Percentiles rank a stretch among this genome's conserved stretches.
phyloP scores from a whole-genome alignment of 495 filamentous ascomycete genomes.

The Hypoxylon subgilvum region DNA sequence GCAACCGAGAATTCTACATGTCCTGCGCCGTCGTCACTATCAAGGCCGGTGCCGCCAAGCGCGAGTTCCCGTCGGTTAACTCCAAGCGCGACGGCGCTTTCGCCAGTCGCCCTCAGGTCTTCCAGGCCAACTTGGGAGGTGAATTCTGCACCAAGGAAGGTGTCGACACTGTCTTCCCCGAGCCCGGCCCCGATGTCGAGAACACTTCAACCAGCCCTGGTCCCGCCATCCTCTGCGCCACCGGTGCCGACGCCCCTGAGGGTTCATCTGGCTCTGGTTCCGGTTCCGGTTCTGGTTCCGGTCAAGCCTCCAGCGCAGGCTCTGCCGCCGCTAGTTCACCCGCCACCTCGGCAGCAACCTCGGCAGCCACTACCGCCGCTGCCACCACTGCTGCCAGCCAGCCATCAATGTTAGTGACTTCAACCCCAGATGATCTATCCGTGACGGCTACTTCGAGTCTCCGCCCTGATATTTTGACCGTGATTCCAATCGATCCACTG shows the following conservation, averaged over 20 bases:
- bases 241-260: conserved; percentile 42
- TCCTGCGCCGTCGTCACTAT: conserved; percentile 68
- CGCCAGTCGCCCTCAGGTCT: conserved; percentile 60
- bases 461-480: conserved; percentile 8
- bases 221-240: conserved; percentile 40
- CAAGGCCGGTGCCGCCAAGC: conserved; percentile 46
- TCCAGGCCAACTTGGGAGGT: conserved; percentile 64
- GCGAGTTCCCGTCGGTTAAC: conserved; percentile 17
- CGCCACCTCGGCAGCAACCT: conserved; percentile 4
- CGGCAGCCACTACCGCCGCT: conserved; percentile 13
- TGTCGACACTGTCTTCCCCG: conserved; percentile 68
- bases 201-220: conserved; percentile 39
- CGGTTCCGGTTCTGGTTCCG: conserved; percentile 31
- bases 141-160: conserved; percentile 60
- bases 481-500: conserved; percentile 23
- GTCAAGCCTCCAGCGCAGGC: conserved; percentile 31
- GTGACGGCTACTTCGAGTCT: background rate
- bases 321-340: conserved; percentile 12
- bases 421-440: background rate
- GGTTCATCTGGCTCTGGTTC: conserved; percentile 15
- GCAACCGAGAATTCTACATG: conserved; percentile 74
- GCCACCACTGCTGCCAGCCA: background rate
- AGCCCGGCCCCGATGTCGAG: conserved; percentile 70
- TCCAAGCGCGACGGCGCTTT: conserved; percentile 51
- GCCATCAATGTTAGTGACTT: conserved; percentile 22